Base-by-base conservation (phyloP, 108 stramenopile genomes). In the Skeletonema marinoi region DNA sequence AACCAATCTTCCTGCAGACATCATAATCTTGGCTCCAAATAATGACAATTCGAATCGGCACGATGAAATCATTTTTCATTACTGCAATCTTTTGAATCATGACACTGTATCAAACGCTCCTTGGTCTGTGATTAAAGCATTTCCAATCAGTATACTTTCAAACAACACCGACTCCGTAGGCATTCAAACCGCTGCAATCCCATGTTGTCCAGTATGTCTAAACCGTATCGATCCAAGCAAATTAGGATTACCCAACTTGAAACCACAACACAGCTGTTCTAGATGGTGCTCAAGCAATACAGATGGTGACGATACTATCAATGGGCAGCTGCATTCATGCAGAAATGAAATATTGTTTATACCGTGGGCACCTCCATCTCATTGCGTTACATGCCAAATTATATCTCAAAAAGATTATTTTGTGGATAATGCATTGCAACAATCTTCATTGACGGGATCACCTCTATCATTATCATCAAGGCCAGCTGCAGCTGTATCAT, bases 161-260 rank as follows among this genome's bases (percentile, higher is more conserved):
- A 44, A 58, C 29, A n/a, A 56, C 68, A 62, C 51, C 6, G 64
- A 50, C 46, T 33, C 25, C 44, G 61, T 35, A 8, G 21, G 31
- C 9, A 51, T 68, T 67, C 25, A 58, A 83, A 56, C n/a, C 54
- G 63, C 75, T 56, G 60, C 66, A 13, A 68, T 92, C 39, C 92
- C 95, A 4, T 74, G 86, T 30, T 96, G 95, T 66, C 88, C 95
- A 1, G 92, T 96, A 14, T 96, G 95, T 60, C 67, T 93, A 1
- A 86, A 92, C 80, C 84, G 90, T 0, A 93, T 96, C 14, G 87
- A 91, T 42, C 91, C 92, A 16, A 56, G 65, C 25, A 74, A 83
- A 46, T 64, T 96, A 29, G 92, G 92, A 35, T 60, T 92, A 25
- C 91, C 89, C 5, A 65, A 75, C 31, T 85, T 91, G 9, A 68